A percentile compares a stretch with the other conserved stretches of the same genome.
Conservation (phyloP, 1,284 basidiomycete genomes). For the Moesziomyces aphidis region DNA sequence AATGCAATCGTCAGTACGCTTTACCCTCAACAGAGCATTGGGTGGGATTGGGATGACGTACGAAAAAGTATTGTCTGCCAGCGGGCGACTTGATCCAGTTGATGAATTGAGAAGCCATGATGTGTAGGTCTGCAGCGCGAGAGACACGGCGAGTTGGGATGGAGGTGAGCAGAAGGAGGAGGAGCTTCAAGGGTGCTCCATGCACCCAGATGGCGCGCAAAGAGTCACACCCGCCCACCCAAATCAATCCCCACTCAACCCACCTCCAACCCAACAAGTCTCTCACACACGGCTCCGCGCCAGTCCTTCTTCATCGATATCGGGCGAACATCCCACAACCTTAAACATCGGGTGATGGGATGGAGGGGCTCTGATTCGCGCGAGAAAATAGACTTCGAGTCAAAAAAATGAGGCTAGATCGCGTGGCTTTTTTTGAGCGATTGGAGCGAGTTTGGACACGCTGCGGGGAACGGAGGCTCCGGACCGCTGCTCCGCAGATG, state of each 20-base stretch:
- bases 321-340: too few relatives aligned
- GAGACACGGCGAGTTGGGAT: neutral
- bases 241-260: too few relatives aligned
- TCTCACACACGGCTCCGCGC: neutral
- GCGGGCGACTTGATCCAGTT: slow-evolving; percentile 65
- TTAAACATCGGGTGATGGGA: neutral
- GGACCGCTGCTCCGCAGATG: neutral
- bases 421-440: neutral
- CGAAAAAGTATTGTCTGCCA: slow-evolving; percentile 66
- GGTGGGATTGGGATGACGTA: slow-evolving; percentile 36
- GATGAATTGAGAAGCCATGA: slow-evolving; percentile 60
- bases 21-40: too few relatives aligned
- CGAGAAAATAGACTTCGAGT: neutral
- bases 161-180: neutral
- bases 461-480: neutral
- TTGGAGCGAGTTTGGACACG: too few relatives aligned
- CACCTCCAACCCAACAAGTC: neutral
- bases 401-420: neutral
- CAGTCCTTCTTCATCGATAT: neutral
- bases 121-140: neutral
- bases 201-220: neutral
- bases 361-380: neutral
- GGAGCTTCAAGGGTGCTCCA: slow-evolving; percentile 3
- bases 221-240: neutral
- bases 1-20: neutral